Conservation (phyloP, 208 protist genomes). For the Novymonas esmeraldas region DNA sequence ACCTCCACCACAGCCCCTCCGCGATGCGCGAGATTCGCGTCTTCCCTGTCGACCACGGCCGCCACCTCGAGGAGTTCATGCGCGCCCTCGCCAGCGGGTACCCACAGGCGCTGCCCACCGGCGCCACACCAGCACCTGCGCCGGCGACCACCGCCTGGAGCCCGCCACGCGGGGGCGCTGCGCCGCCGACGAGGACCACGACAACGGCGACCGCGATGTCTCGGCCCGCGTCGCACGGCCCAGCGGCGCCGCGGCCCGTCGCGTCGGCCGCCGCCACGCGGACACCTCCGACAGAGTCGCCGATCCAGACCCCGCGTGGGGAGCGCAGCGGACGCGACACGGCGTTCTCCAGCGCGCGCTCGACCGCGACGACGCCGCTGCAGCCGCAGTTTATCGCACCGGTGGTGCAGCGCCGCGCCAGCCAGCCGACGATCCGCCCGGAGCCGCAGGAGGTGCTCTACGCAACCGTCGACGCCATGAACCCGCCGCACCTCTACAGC, state of each 20-base stretch:
- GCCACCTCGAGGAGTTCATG: conserved; percentile 32
- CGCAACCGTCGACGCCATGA: background rate
- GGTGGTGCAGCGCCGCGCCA: conserved; percentile 17
- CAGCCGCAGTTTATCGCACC: conserved; percentile 29
- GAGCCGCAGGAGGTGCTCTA: conserved; percentile 13
- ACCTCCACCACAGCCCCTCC: conserved; percentile 4
- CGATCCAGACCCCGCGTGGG: background rate
- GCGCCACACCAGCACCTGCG: background rate
- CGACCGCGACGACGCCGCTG: conserved; percentile 17
- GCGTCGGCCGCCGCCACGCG: background rate
- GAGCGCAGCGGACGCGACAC: conserved; percentile 1
- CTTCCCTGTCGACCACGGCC: conserved; percentile 22
- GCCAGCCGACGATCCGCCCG: background rate
- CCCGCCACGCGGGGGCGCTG: too few relatives aligned
- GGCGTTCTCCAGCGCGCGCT: conserved; percentile 21
- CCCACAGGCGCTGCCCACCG: background rate
- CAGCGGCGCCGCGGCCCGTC: background rate
- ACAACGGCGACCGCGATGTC: too few relatives aligned
- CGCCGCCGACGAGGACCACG: too few relatives aligned
- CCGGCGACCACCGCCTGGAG: background rate
- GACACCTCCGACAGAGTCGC: background rate
- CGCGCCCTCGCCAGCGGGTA: conserved; percentile 16
- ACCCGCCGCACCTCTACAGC: conserved; percentile 4
- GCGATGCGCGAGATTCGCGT: conserved; percentile 25
- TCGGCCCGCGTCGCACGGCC: background rate